phyloP scores from a whole-genome alignment of 495 filamentous ascomycete species.

The Pyrenula massariospora region DNA sequence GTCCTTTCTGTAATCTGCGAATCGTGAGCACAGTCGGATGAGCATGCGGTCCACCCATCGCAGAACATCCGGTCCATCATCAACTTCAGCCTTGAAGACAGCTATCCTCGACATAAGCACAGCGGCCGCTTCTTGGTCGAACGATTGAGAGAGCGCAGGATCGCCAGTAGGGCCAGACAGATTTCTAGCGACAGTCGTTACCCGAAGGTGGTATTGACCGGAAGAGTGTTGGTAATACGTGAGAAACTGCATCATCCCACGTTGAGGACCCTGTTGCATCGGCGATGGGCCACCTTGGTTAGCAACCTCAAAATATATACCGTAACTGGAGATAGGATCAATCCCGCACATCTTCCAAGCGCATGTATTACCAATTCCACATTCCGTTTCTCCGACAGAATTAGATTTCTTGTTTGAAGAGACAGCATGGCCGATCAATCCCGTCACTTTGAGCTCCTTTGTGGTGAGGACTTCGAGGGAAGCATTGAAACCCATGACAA shows the following conservation, averaged over 20 bases:
- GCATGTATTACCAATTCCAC: constrained; percentile 97
- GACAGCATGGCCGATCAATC: constrained; percentile 92
- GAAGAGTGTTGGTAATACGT: constrained; percentile 98
- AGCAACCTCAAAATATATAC: constrained; percentile 95
- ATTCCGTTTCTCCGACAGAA: constrained; percentile 95
- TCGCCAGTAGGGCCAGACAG: constrained; percentile 92
- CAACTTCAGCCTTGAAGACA: constrained; percentile 97
- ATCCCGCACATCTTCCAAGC: constrained; percentile 99
- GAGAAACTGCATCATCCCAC: constrained; percentile 96
- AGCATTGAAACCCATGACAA: constrained; percentile 98
- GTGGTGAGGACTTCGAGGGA: constrained; percentile 93
- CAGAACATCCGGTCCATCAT: constrained; percentile 97
- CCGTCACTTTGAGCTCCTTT: constrained; percentile 97
- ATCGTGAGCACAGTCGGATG: constrained; percentile 89
- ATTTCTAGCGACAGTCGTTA: constrained; percentile 86
- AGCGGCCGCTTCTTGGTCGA: constrained; percentile 96
- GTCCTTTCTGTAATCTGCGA: constrained; percentile 97
- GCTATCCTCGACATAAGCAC: constrained; percentile 98
- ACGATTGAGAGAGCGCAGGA: constrained; percentile 93
- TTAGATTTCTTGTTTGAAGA: constrained; percentile 97
- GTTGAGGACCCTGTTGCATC: constrained; percentile 75
- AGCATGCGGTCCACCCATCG: constrained; percentile 99
- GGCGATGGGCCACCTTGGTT: constrained; percentile 82
- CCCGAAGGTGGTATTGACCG: constrained; percentile 88
- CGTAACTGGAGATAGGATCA: constrained; percentile 85